phyloP scores from a whole-genome alignment of 768 basidiomycete genomes.

The Mycena metata region DNA sequence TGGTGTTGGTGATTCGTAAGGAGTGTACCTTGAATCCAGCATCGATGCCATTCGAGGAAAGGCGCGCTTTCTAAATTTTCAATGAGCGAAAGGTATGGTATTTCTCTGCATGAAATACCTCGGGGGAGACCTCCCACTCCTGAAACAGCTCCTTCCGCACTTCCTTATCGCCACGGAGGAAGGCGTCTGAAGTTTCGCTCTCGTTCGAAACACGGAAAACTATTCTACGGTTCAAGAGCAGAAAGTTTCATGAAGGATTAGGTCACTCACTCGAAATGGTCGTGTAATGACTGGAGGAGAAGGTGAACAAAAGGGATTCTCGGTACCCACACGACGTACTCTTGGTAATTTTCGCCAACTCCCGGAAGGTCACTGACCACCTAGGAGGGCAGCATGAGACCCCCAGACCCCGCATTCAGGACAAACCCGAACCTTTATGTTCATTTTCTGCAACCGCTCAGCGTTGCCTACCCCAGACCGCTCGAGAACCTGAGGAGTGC shows the following conservation, averaged over 20 bases:
- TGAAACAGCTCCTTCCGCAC: constrained; percentile 60
- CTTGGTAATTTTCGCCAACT: constrained; percentile 81
- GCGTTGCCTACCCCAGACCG: constrained; percentile 77
- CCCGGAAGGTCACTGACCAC: constrained; percentile 79
- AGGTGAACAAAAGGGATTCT: not conserved
- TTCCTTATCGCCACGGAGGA: constrained; percentile 75
- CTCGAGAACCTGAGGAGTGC: constrained; percentile 81
- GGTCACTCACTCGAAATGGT: constrained; percentile 67
- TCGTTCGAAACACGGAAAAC: constrained; percentile 80
- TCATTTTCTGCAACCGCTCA: constrained; percentile 66
- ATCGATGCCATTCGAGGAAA: constrained; percentile 80
- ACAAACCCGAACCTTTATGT: too few species aligned
- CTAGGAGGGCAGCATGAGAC: too few species aligned
- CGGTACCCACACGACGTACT: constrained; percentile 41
- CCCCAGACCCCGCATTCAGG: too few species aligned
- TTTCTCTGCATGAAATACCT: constrained; percentile 46
- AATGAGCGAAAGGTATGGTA: not conserved
- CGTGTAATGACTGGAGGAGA: constrained; percentile 64
- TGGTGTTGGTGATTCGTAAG: too few species aligned
- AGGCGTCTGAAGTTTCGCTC: constrained; percentile 72
- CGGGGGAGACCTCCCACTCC: constrained; percentile 39
- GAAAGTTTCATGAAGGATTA: not conserved
- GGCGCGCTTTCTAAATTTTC: constrained; percentile 67
- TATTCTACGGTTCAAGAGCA: constrained; percentile 41
- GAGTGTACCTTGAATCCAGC: constrained; percentile 81